phyloP scores from a whole-genome alignment of 371 early-diverging fungal species.

The Synchytrium microbalum region DNA sequence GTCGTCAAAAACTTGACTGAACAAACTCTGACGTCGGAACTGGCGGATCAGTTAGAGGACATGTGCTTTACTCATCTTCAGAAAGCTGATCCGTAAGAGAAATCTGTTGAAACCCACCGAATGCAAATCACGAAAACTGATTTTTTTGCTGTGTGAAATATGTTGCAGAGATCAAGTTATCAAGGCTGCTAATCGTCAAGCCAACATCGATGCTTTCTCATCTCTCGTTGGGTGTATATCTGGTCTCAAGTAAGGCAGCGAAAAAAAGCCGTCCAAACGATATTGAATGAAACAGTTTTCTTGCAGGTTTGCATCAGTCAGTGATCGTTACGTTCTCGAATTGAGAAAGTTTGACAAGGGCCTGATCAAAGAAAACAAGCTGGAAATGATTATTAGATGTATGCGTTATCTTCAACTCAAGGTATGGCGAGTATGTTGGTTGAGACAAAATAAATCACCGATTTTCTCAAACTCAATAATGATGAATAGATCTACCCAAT shows the following conservation, averaged over 20 bases:
- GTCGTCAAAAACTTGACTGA: conserved; percentile 67
- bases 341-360: conserved; percentile 37
- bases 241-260: conserved; percentile 51
- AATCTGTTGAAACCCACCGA: neutral
- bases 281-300: neutral
- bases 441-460: conserved; percentile 6
- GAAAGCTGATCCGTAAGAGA: conserved; percentile 77
- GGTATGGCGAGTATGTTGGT: conserved; percentile 28
- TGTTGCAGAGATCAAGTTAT: conserved; percentile 56
- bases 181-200: conserved; percentile 69
- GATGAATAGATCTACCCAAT: conserved; percentile 72
- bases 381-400: conserved; percentile 77
- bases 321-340: conserved; percentile 86
- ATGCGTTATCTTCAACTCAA: conserved; percentile 87
- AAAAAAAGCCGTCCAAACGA: too few relatives aligned
- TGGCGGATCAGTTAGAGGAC: conserved; percentile 86
- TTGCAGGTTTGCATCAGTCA: conserved; percentile 71
- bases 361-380: conserved; percentile 63
- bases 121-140: neutral
- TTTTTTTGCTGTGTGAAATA: conserved; percentile 2
- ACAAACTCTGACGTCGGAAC: conserved; percentile 66
- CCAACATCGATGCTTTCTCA: conserved; percentile 81
- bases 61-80: conserved; percentile 84
- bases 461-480: conserved; percentile 13
- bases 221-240: conserved; percentile 84